These are phyloP conservation scores for Penicillium freii DNA, from an alignment of 2,329 filamentous ascomycete genomes.

Conservation along the genomic window DNA sequence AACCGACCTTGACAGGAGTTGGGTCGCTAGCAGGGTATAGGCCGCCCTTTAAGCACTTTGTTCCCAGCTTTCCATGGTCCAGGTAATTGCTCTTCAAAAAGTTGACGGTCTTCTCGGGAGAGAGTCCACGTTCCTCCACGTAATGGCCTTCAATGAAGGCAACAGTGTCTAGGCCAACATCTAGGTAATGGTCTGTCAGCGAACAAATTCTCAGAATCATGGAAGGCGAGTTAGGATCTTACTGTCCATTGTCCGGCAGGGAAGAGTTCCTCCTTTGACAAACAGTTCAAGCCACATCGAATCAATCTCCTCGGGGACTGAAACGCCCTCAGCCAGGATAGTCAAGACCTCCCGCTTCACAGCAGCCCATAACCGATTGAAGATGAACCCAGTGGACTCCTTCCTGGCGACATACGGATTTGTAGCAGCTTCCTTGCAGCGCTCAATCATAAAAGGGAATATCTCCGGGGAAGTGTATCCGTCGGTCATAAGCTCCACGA, in stretches of 20 bases:
- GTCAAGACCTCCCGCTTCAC: slow-evolving; percentile 54
- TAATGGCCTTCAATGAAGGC: slow-evolving; percentile 56
- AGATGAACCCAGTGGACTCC: slow-evolving; percentile 55
- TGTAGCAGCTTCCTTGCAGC: slow-evolving; percentile 43
- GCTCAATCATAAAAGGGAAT: slow-evolving; percentile 47
- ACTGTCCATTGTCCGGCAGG: slow-evolving; percentile 48
- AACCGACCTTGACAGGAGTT: not conserved
- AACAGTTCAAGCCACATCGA: slow-evolving; percentile 47
- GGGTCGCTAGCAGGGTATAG: slow-evolving; percentile 33
- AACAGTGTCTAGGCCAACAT: slow-evolving; percentile 55
- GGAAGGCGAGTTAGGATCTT: slow-evolving; percentile 2
- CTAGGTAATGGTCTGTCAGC: slow-evolving; percentile 10
- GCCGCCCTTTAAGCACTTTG: slow-evolving; percentile 45
- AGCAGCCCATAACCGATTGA: slow-evolving; percentile 57
- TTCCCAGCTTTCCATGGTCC: slow-evolving; percentile 48
- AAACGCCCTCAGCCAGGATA: slow-evolving; percentile 53
- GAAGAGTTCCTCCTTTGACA: slow-evolving; percentile 27
- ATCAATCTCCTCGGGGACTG: slow-evolving; percentile 52
- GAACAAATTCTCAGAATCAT: not conserved
- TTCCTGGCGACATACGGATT: slow-evolving; percentile 46
- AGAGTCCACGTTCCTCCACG: slow-evolving; percentile 49
- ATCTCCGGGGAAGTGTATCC: slow-evolving; percentile 46
- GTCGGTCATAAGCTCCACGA: slow-evolving; percentile 56
- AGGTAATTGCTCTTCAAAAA: slow-evolving; percentile 50
- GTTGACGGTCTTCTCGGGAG: slow-evolving; percentile 42